These are phyloP conservation scores for Zoysia pacifica DNA, from an alignment of 176 grass and related monocot species.

Conservation along the genomic window DNA sequence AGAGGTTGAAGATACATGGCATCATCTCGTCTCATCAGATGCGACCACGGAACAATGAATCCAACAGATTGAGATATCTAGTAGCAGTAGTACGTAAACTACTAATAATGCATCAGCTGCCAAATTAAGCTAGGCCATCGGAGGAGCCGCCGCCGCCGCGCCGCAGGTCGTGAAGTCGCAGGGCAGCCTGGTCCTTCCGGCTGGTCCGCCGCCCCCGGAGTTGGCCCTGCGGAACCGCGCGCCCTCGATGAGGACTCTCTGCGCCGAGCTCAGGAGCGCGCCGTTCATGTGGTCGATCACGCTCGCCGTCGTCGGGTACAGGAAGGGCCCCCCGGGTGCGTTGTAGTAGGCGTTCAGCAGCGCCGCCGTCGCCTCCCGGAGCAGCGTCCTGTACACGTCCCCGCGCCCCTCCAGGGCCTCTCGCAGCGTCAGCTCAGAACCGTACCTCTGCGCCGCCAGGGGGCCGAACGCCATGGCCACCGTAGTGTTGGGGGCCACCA, in stretches of 20 bases:
- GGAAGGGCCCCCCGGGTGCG: constrained; percentile 33
- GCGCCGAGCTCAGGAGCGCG: constrained; percentile 52
- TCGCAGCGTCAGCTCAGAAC: constrained; percentile 57
- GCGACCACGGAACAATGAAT: too few species aligned
- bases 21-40: too few species aligned
- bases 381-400: constrained; percentile 70
- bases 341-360: constrained; percentile 87
- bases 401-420: constrained; percentile 59
- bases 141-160: too few species aligned
- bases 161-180: constrained; percentile 48
- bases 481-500: constrained; percentile 70
- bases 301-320: constrained; percentile 55
- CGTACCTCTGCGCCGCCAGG: constrained; percentile 60
- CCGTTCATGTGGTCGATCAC: constrained; percentile 64
- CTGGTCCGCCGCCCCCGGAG: constrained; percentile 28
- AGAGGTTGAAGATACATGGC: too few species aligned
- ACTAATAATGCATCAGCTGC: too few species aligned
- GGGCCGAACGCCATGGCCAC: constrained; percentile 82
- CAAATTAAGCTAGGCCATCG: too few species aligned
- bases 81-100: too few species aligned
- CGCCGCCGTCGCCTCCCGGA: constrained; percentile 76
- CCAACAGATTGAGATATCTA: too few species aligned
- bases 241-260: constrained; percentile 56
- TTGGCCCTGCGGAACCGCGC: constrained; percentile 71
- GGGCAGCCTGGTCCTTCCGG: constrained; percentile 21